Evolutionary conservation across 352 stramenopile genomes (phyloP), one percentile per base, ranked within the genome.

Genomic region (Globisporangium nodosum): DNA sequence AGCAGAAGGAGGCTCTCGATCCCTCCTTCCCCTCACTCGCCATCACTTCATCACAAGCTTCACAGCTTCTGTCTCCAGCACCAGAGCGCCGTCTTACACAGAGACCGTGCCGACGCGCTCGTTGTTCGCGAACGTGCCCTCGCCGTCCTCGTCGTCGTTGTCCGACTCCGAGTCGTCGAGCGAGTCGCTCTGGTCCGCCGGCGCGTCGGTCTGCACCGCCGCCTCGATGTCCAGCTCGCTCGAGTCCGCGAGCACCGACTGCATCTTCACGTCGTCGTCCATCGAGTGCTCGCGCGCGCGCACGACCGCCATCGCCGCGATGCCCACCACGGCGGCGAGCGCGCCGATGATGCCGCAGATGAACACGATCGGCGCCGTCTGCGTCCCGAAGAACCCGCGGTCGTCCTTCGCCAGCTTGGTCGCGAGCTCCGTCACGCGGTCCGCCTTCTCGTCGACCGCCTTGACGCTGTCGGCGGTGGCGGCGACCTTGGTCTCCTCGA

Each of bases 321-420:
- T 74, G 37, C 79, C 81, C 40, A 92, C 62, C 21, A 90, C 78
- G 4, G 78, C 74, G 7, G 78, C 81, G n/a, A 91, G 51, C 30
- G 68, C 78, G 55, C 78, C 79, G 54, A 91, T 76, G 55, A 83
- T 70, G 31, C 75, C 78, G 55, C 79, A 87, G 52, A 88, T 80
- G 43, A 88, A 70, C 57, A 89, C 65, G 16, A 88, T 63, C 0
- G 79, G 77, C 15, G 65, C 65, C 20, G 67, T 65, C 21, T 81
- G 66, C 47, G 60, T 61, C 21, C 71, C 62, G 49, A 83, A 79
- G 59, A 70, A 63, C 18, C 61, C 70, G 51, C 63, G 72, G 18
- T 83, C 65, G 11, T 65, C 45, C 15, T 52, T 51, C 45, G 73
- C 76, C 9, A 91, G 63, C 64, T 89, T 79, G 15, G 78, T 88